Evolutionary conservation across 1,139 yeast species (phyloP).

Genomic region (Hanseniaspora uvarum): DNA sequence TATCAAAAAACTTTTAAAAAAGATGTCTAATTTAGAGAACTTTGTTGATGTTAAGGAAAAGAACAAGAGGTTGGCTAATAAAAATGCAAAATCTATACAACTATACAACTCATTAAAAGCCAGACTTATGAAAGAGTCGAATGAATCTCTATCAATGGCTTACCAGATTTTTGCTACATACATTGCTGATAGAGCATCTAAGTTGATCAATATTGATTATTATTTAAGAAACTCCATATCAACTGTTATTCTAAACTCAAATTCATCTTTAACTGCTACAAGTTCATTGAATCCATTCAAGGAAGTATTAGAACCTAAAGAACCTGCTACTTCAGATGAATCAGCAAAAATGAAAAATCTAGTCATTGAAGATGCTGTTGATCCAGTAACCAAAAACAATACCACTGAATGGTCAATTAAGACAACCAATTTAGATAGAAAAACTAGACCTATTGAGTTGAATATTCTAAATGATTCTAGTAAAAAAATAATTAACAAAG

Average conservation of each 20-base stretch:
- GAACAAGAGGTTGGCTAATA: slow-evolving; percentile 16
- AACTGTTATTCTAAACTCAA: slow-evolving; percentile 36
- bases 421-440: background rate
- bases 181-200: slow-evolving; percentile 60
- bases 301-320: background rate
- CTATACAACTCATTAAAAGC: slow-evolving; percentile 24
- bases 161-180: slow-evolving; percentile 59
- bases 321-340: background rate
- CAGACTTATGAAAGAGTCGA: slow-evolving; percentile 39
- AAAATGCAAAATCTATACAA: slow-evolving; percentile 13
- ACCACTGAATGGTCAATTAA: background rate
- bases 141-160: slow-evolving; percentile 47
- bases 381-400: background rate
- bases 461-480: background rate
- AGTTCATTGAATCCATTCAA: background rate
- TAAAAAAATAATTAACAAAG: background rate
- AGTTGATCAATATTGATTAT: slow-evolving; percentile 61
- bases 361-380: background rate
- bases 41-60: slow-evolving; percentile 25
- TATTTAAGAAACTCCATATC: slow-evolving; percentile 43
- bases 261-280: slow-evolving; percentile 26
- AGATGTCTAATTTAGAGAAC: slow-evolving; percentile 33
- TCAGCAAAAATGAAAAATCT: background rate
- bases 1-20: slow-evolving; percentile 38
- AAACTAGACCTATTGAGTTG: background rate